Base-by-base conservation (phyloP, 768 basidiomycete species). In the Pleurotus tuoliensis region DNA sequence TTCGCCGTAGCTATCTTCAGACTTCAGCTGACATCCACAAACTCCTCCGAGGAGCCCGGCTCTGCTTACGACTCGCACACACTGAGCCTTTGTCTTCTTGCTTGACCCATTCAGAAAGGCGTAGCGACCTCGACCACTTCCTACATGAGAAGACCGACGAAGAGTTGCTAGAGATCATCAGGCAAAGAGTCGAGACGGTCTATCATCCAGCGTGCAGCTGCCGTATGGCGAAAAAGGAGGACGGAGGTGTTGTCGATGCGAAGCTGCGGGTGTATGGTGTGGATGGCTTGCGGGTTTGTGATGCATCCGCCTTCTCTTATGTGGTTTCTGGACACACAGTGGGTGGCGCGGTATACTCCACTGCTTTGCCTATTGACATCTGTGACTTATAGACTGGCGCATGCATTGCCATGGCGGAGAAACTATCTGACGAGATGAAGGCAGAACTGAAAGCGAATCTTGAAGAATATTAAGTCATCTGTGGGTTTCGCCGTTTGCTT, bases 151-250 rank as follows among this genome's bases (percentile, higher is more conserved):
- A 71, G 55, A 67, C 69, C 3, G 73, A 80, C 56, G 68, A 66
- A 39, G 74, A 76, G 30, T 61, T 80, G 12, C 67, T 72, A 46
- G 69, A 71, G n/a, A 57, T 75, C 15, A 67, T 78, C 18, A 67
- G 66, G 27, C 69, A 71, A 46, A 70, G 77, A 13, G 71, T 75
- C 4, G 75, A 79, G 59, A 80, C 78, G 1, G 61, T 78, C 30
- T 79, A 79, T 56, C 79, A 80, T 60, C 77, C 78, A 0, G 58
- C 73, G 9, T 68, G 73, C 55, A 77, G 76, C 8, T 78, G 77
- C 54, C 69, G 76, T 20, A 80, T 79, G 76, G 76, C 76, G 11
- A 72, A 74, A 15, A 60, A 63, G 8, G 67, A 66, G 16, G 67
- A 73, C 24, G 65, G 69, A 4, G 77, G 79, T 5, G 77, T 79